A percentile compares a stretch with the other conserved stretches of the same genome.
Evolutionary conservation across 208 protist species (phyloP).

Genomic region (Leishmania tarentolae): DNA sequence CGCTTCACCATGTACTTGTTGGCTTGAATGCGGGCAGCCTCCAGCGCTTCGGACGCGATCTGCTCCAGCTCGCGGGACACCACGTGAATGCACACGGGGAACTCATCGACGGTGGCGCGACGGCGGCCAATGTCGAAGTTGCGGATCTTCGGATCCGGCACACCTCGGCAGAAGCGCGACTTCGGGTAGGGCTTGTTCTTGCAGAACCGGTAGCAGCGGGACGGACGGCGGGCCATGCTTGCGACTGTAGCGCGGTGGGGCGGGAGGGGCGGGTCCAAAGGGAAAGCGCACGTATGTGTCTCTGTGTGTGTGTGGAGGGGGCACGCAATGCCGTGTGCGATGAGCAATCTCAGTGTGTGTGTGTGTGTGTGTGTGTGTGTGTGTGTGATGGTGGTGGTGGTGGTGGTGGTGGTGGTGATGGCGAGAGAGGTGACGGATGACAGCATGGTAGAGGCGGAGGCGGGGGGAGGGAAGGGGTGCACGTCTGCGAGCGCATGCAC

Average conservation of each 20-base stretch:
- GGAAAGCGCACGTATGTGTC: conserved; percentile 44
- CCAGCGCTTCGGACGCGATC: conserved; percentile 98
- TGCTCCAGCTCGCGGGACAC: conserved; percentile 99
- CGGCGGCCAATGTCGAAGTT: conserved; percentile 99
- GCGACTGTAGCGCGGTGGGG: conserved; percentile 34
- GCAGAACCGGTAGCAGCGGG: conserved; percentile 79
- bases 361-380: neutral
- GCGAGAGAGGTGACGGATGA: neutral
- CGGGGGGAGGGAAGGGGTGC: neutral
- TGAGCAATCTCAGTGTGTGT: conserved; percentile 38
- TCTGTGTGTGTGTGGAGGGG: conserved; percentile 69
- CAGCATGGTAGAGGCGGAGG: neutral
- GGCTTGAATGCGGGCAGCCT: conserved; percentile 98
- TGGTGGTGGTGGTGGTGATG: neutral
- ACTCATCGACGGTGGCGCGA: conserved; percentile 95
- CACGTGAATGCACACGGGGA: conserved; percentile 98
- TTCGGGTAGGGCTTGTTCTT: conserved; percentile 88
- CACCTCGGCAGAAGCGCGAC: conserved; percentile 98
- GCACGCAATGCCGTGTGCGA: conserved; percentile 58
- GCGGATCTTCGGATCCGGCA: conserved; percentile 98
- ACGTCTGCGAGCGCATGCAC: neutral
- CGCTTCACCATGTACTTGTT: conserved; percentile 99
- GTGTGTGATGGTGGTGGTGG: neutral
- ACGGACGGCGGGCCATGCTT: conserved; percentile 75
- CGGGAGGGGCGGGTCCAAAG: no score